Evolutionary conservation across 2,329 filamentous ascomycete genomes (phyloP), one percentile per base, ranked within the genome.

Genomic region (Tolypocladium pustulatum): DNA sequence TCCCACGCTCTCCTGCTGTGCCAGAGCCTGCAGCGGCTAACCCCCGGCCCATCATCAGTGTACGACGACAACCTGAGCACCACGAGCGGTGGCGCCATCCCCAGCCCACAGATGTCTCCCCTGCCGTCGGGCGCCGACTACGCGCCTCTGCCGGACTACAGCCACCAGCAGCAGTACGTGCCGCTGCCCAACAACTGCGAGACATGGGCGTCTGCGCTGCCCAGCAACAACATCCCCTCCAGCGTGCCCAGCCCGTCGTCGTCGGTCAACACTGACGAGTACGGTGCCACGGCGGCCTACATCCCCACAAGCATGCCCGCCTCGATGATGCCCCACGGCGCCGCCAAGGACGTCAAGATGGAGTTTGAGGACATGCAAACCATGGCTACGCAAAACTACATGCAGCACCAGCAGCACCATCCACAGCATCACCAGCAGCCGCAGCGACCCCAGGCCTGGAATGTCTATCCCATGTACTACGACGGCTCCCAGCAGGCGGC

Each of bases 221-320:
- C 76, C 30, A 74, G 74, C 57, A 73, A 76, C 41, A 69, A 20
- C 49, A 59, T 79, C 25, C 70, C 77, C 20, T 79, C 79, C 55
- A 78, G 74, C 55, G 78, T 78, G 13, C 80, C 80, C 25, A 82
- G 79, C 65, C 79, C 80, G 22, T 75, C 77, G 3, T 81, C 80
- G 2, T 79, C 79, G 2, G 74, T 72, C 52, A 72, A 72, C 56
- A 72, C 73, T 55, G 78, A 81, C 55, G 79, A 82, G 55, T 80
- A 78, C 65, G 73, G 69, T 60, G 67, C 65, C 57, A 62, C 57
- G 55, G 64, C 65, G 34, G 70, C 64, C 61, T 81, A 80, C 66
- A 78, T 80, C 60, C 76, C 78, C 10, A 78, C 77, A 30, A 80
- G 78, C 62, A 74, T 78, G 25, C 78, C 78, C 20, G 66, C 75